These are phyloP conservation scores for Hypoxylon sp. DNA, from an alignment of 2,329 filamentous ascomycete genomes.

Conservation along the genomic window DNA sequence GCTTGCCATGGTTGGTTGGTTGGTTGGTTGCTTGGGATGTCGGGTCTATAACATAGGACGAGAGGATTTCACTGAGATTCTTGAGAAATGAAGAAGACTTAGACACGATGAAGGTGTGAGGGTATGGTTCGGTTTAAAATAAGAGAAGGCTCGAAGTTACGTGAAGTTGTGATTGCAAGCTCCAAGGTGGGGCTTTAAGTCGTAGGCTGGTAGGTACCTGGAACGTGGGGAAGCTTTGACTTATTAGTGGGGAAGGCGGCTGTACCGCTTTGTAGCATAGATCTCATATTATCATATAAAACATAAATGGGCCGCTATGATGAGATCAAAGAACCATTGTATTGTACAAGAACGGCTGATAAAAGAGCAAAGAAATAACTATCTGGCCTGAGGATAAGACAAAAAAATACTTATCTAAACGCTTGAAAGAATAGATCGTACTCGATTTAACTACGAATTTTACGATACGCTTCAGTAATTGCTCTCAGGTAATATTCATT, in stretches of 20 bases:
- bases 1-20: constrained; percentile 48
- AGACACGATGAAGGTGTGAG: neutral
- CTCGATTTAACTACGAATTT: too few species aligned
- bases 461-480: too few species aligned
- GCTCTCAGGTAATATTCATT: neutral
- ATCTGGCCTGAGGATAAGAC: too few species aligned
- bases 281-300: neutral
- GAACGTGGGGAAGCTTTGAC: constrained; percentile 40
- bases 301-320: neutral
- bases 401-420: too few species aligned
- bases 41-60: neutral
- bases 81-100: neutral
- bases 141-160: neutral
- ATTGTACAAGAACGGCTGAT: too few species aligned
- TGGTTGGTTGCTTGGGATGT: constrained; percentile 1
- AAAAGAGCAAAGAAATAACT: too few species aligned
- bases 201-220: constrained; percentile 6
- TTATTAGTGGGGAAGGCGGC: constrained; percentile 14
- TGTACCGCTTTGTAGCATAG: constrained; percentile 12
- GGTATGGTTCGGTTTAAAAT: neutral
- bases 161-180: constrained; percentile 31
- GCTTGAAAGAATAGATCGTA: too few species aligned
- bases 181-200: constrained; percentile 28
- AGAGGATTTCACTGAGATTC: neutral
- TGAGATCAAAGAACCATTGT: too few species aligned